Base-by-base conservation (phyloP, 306 rosid genomes). In the Cercis canadensis region DNA sequence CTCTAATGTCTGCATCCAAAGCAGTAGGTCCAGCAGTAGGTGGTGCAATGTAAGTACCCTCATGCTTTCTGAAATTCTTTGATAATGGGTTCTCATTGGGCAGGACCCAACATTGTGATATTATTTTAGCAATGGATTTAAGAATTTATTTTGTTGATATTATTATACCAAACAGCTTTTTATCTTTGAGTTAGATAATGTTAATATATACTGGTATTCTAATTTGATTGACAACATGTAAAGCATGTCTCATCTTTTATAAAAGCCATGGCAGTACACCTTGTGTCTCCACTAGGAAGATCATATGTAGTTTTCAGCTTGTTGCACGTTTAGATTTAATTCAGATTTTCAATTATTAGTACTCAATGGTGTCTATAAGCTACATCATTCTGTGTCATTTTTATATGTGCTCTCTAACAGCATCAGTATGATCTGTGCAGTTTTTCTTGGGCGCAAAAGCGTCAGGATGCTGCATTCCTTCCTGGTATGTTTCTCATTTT, bases 11-110 rank as follows among this genome's bases (percentile, higher is more conserved):
- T 59, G 51, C 78, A 16, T 87, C 70, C 76, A 87, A 87, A 80
- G 89, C 92, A 70, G 19, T 49, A 14, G 92, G 89, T 68, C 89
- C 92, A 43, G 88, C 87, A 41, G 78, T 59, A 19, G 88, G 88
- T 37, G 92, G 92, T 62, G 79, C 74, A n/a, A 0, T 84, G 89
- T 87, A 76, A 43, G 92, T 76, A 39, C 17, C 33, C 47, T 18
- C 39, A 5, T 8, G 17, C 17, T 60, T 66, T 52, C 31, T 40
- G 13, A 24, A 18, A 40, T 8, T 45, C 31, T 81, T 84, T 24
- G 5, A 11, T 0, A 31, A 13, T 16, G 21, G 7, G 17, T 31
- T 56, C 8, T 24, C 8, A 1, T 15, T 14, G 9, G 53, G 1
- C 14, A 9, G 40, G 61, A 31, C 18, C 17, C 37, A 56, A 37